Base-by-base conservation (phyloP, 176 grass and related monocot genomes). In the Olyra latifolia region DNA sequence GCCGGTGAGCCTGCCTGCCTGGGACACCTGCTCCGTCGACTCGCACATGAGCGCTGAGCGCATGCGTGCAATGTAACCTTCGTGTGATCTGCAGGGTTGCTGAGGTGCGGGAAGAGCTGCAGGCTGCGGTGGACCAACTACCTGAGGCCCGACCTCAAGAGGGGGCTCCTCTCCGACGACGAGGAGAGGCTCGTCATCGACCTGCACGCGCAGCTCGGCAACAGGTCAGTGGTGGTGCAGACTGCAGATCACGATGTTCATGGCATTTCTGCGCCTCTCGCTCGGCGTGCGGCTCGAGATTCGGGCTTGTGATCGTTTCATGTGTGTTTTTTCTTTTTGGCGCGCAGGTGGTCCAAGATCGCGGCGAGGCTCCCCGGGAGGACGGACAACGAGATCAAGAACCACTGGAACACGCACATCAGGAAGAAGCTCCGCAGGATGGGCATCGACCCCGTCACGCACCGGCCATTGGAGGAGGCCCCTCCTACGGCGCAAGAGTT, bases 301-400 rank as follows among this genome's bases (percentile, higher is more conserved):
- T 56, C 54, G 23, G 54, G 54, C 54, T 23, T 56, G 10, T 3
- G 8, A 23, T 56, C n/a, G 56, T 59, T 58, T 25, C 56, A 0
- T 59, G 56, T 13, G 56, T n/a, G n/a, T n/a, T n/a, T n/a, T n/a
- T n/a, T n/a, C n/a, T 2, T 58, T 59, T 27, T 27, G 23, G 23
- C 1, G 38, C 1, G 75, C 39, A 88, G 53, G 72, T 99, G 96
- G 92, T 95, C 96, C 43, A 99, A 99, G 90, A 98, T 98, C 66
- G 95, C 95, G 22, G 85, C 92, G 56, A 64, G 76, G 41, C 93
- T 98, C 0, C 95, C 95, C 0, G 95, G 95, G 16, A 84, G 95
- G 78, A 98, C 95, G 6, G 95, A 99, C 81, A 99, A 99, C 65
- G 96, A 99, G 81, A 95, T 99, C 66, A 99, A 99, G 90, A 99